phyloP scores from a whole-genome alignment of 176 grass and related monocot genomes.

The Otatea glauca region DNA sequence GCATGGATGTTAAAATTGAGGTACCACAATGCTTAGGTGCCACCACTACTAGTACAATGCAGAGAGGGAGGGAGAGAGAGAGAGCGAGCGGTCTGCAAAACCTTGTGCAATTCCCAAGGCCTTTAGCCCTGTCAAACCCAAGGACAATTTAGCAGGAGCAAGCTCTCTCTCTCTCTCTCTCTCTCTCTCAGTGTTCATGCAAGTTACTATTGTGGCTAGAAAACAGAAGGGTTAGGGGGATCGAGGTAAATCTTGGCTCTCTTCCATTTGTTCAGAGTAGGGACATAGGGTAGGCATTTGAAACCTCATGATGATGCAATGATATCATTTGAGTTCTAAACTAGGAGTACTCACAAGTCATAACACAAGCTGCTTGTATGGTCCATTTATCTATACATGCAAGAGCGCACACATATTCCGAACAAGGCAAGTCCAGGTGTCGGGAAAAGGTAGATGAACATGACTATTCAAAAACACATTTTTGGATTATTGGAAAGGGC shows the following conservation, averaged over 20 bases:
- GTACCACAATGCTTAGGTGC: not conserved
- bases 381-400: slow-evolving; percentile 5
- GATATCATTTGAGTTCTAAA: slow-evolving; percentile 40
- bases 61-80: no score
- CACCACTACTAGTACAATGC: not conserved
- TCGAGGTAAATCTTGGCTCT: not conserved
- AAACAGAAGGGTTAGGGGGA: not conserved
- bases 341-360: not conserved
- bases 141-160: not conserved
- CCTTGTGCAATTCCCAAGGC: slow-evolving; percentile 49
- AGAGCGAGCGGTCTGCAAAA: slow-evolving; percentile 26
- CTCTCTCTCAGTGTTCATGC: not conserved
- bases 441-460: slow-evolving; percentile 4
- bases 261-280: not conserved
- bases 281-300: not conserved
- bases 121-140: slow-evolving; percentile 42
- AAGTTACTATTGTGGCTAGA: not conserved
- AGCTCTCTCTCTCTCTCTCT: not conserved
- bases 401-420: slow-evolving; percentile 16
- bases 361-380: not conserved
- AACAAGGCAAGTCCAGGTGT: slow-evolving; percentile 32
- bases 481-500: not conserved
- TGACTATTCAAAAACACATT: slow-evolving; percentile 29
- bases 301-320: slow-evolving; percentile 59
- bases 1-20: not conserved